Conservation (phyloP, 345 rosid species). For the Ceriops zippeliana region DNA sequence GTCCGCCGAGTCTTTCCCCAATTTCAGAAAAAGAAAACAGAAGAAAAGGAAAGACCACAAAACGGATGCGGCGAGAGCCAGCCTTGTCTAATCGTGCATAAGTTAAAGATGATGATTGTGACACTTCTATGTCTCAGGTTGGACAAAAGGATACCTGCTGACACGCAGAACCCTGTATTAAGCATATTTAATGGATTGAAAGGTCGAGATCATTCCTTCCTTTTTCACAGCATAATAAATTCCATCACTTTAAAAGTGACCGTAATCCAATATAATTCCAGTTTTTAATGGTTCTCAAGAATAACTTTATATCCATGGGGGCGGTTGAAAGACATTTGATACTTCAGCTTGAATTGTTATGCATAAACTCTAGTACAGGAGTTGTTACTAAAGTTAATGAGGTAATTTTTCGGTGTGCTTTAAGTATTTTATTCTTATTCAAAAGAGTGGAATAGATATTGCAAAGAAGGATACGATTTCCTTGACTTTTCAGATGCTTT, state of each 20-base stretch:
- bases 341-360: slow-evolving; percentile 12
- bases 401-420: not conserved
- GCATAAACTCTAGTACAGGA: not conserved
- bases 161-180: slow-evolving; percentile 1
- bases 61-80: slow-evolving; percentile 24
- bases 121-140: slow-evolving; percentile 7
- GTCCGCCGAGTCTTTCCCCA: slow-evolving; percentile 16
- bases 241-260: slow-evolving; percentile 6
- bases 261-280: slow-evolving; percentile 12
- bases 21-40: not conserved
- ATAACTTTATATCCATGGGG: slow-evolving; percentile 24
- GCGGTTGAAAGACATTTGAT: slow-evolving; percentile 25
- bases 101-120: slow-evolving; percentile 21
- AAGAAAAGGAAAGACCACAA: slow-evolving; percentile 14
- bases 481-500: slow-evolving; percentile 10
- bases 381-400: not conserved
- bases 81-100: slow-evolving; percentile 14
- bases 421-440: slow-evolving; percentile 12
- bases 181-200: slow-evolving; percentile 21
- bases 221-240: not conserved
- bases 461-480: slow-evolving; percentile 18
- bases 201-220: slow-evolving; percentile 19
- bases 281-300: slow-evolving; percentile 19
- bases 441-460: slow-evolving; percentile 2
- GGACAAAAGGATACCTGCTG: slow-evolving; percentile 27